Evolutionary conservation across 257 asterid genomes (phyloP), one percentile per base, ranked within the genome.

Genomic region (Solanum phureja): DNA sequence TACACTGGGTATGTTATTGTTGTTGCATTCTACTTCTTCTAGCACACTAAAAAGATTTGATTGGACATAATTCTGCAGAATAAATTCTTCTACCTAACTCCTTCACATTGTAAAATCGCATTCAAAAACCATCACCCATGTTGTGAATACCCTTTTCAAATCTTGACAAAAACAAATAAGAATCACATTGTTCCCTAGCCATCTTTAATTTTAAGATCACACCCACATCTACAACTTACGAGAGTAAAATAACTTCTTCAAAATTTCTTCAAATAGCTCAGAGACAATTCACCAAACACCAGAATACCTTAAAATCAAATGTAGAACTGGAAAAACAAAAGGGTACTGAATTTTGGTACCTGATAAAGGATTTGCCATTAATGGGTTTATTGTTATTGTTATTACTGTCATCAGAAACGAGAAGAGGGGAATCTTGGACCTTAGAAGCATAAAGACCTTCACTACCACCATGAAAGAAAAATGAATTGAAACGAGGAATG

Each of bases 401-500:
- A 81, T 52, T 91, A 52, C 84, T 85, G 89, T 96, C 98, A 84
- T 94, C 93, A 37, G 93, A 83, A 5, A 90, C 11, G 23, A 87
- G 83, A 83, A 84, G 89, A 1, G 95, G 90, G 49, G 94, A 88
- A 82, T 92, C 93, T 14, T 83, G 86, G 75, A 91, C 87, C 90
- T 91, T 95, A 31, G 99, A 94, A 92, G 98, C 98, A 89, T 95
- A 94, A 77, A 97, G 99, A 1, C 99, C 99, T 87, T 97, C 99
- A 77, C 98, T 96, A 29, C 99, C 99, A 66, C 99, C 99, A 89
- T 96, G 98, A 85, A 95, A 94, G 91, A 95, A 97, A 95, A 89
- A 96, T 1, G 99, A 94, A 92, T 97, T 94, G 94, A 89, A 94
- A 76, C 97, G 95, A 87, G 98, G 98, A 87, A 91, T 96, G 90